Evolutionary conservation across 1,139 yeast genomes (phyloP).

Genomic region (Arxiozyma bovina): DNA sequence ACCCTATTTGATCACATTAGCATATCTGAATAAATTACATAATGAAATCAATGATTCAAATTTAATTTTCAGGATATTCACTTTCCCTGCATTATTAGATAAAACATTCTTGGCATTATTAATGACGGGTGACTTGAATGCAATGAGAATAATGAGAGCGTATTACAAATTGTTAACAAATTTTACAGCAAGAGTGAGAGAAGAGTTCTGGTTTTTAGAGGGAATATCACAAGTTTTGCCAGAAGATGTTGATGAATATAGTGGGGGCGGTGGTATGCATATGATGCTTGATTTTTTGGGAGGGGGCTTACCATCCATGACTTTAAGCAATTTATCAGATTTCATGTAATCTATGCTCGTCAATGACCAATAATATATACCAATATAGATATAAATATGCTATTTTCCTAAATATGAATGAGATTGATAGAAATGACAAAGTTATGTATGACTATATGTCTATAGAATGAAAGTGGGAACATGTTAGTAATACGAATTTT

Average conservation of each 20-base stretch:
- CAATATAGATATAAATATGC: background rate
- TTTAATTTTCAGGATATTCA: slow-evolving; percentile 77
- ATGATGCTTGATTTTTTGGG: slow-evolving; percentile 84
- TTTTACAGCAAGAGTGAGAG: slow-evolving; percentile 79
- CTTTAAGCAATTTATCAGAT: slow-evolving; percentile 35
- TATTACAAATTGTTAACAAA: slow-evolving; percentile 74
- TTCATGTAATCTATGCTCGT: slow-evolving; percentile 16
- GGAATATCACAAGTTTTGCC: slow-evolving; percentile 84
- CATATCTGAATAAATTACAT: slow-evolving; percentile 75
- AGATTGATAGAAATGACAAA: no score
- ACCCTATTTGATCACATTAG: slow-evolving; percentile 78
- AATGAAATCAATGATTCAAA: slow-evolving; percentile 77
- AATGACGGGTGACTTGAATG: slow-evolving; percentile 75
- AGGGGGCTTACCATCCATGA: slow-evolving; percentile 59
- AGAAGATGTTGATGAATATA: slow-evolving; percentile 72
- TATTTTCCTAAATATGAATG: background rate
- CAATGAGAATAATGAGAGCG: slow-evolving; percentile 83
- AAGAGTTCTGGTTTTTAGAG: slow-evolving; percentile 87
- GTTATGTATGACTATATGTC: background rate
- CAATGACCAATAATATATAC: background rate
- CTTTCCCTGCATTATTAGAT: slow-evolving; percentile 87
- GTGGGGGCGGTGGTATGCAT: slow-evolving; percentile 84
- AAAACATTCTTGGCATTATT: slow-evolving; percentile 64
- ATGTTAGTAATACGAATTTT: no score
- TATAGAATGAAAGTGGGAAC: background rate